Evolutionary conservation across 1,284 basidiomycete genomes (phyloP).

Genomic region (Ganoderma leucocontextum): DNA sequence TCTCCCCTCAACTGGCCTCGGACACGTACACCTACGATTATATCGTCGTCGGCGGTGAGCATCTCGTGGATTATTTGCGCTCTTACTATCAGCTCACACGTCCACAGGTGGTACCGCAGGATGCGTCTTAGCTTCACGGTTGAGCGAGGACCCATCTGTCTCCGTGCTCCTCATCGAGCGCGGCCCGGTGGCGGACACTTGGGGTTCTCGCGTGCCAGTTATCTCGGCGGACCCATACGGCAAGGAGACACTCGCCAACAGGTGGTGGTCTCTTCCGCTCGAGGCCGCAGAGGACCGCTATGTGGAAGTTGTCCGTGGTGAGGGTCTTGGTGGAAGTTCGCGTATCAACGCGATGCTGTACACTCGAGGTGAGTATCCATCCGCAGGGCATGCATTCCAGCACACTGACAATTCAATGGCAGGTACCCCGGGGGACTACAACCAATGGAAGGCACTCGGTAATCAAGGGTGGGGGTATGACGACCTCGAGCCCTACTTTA

Average conservation of each 20-base stretch:
- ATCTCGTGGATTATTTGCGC: background rate
- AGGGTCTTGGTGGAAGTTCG: constrained; percentile 51
- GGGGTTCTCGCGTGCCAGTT: constrained; percentile 45
- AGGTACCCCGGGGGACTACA: constrained; percentile 44
- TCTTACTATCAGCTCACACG: background rate
- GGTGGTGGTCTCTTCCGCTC: constrained; percentile 24
- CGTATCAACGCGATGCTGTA: constrained; percentile 53
- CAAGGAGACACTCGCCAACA: constrained; percentile 8
- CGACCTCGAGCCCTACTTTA: constrained; percentile 48
- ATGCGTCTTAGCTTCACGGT: constrained; percentile 45
- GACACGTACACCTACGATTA: constrained; percentile 38
- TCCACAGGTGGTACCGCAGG: constrained; percentile 45
- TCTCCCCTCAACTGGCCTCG: too few species aligned
- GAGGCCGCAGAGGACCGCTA: constrained; percentile 31
- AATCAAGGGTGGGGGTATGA: constrained; percentile 48
- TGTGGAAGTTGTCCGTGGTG: constrained; percentile 44
- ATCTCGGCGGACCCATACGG: constrained; percentile 40
- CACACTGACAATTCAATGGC: too few species aligned
- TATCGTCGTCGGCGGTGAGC: constrained; percentile 35
- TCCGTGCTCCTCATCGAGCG: constrained; percentile 46
- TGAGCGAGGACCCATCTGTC: constrained; percentile 38
- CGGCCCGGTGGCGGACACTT: constrained; percentile 44
- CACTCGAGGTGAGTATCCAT: constrained; percentile 38
- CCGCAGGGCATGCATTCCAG: too few species aligned
- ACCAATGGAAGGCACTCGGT: constrained; percentile 47